These are phyloP conservation scores for Lachancea thermotolerans DNA, from an alignment of 805 yeast genomes.

Conservation along the genomic window DNA sequence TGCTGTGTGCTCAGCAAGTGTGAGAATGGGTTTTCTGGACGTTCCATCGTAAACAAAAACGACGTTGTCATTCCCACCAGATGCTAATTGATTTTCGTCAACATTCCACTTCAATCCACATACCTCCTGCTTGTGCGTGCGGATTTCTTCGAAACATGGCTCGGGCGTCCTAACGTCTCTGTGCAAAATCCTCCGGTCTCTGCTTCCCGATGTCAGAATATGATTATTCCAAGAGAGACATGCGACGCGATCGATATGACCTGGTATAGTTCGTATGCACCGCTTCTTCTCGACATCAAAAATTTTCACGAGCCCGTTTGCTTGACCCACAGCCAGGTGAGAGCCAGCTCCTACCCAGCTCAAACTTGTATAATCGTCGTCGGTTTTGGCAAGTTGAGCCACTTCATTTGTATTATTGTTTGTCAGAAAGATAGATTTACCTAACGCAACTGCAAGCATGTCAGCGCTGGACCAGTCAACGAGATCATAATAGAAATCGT, in stretches of 20 bases:
- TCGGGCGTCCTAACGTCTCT: conserved; percentile 86
- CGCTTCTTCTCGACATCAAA: conserved; percentile 85
- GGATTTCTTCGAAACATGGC: conserved; percentile 67
- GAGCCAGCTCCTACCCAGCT: conserved; percentile 95
- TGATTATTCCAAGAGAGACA: conserved; percentile 94
- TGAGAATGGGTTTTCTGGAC: conserved; percentile 58
- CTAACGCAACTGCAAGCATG: conserved; percentile 82
- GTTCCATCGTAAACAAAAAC: conserved; percentile 82
- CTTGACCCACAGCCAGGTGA: conserved; percentile 89
- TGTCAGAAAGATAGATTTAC: conserved; percentile 84
- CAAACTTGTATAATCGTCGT: conserved; percentile 73
- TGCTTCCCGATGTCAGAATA: conserved; percentile 76
- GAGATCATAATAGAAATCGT: conserved; percentile 85
- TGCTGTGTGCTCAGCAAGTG: conserved; percentile 78
- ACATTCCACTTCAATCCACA: conserved; percentile 94
- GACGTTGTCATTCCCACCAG: conserved; percentile 91
- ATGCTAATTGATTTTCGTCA: conserved; percentile 85
- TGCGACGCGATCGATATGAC: conserved; percentile 79
- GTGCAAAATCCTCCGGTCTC: conserved; percentile 79
- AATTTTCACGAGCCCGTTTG: conserved; percentile 80
- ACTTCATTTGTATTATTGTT: conserved; percentile 83
- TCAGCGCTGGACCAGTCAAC: conserved; percentile 96
- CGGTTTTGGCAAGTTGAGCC: conserved; percentile 67
- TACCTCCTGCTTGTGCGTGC: conserved; percentile 84
- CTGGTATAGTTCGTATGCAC: conserved; percentile 86